Percentiles rank a stretch among this genome's conserved stretches.
These are phyloP conservation scores for Annulohypoxylon moriforme DNA, from an alignment of 495 filamentous ascomycete species.

Conservation along the genomic window DNA sequence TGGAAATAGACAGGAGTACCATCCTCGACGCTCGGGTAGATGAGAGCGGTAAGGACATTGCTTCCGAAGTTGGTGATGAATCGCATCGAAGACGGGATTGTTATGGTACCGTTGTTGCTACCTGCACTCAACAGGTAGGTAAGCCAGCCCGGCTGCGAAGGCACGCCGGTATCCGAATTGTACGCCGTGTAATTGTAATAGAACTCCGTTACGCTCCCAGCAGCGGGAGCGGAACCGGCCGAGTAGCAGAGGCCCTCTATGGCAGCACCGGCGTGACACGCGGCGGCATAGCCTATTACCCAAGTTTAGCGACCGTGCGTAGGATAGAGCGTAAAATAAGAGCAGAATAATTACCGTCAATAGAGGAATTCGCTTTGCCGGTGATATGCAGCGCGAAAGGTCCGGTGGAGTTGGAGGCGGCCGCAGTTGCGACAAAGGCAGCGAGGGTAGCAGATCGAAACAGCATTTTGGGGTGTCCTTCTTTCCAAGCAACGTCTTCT, in stretches of 20 bases:
- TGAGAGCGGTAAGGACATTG: slow-evolving; percentile 21
- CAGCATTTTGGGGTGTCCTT: slow-evolving; percentile 16
- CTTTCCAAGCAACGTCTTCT: background rate
- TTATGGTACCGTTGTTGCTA: slow-evolving; percentile 15
- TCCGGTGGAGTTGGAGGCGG: slow-evolving; percentile 33
- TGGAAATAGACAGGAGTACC: slow-evolving; percentile 20
- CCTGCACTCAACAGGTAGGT: slow-evolving; percentile 20
- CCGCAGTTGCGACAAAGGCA: slow-evolving; percentile 19
- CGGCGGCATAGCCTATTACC: slow-evolving; percentile 34
- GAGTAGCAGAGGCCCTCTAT: slow-evolving; percentile 41
- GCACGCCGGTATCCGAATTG: slow-evolving; percentile 22
- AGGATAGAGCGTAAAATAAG: background rate
- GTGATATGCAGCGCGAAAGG: slow-evolving; percentile 42
- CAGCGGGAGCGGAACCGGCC: slow-evolving; percentile 20
- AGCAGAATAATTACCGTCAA: slow-evolving; percentile 32
- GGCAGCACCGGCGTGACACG: slow-evolving; percentile 40
- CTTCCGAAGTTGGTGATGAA: slow-evolving; percentile 19
- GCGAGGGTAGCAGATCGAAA: slow-evolving; percentile 17
- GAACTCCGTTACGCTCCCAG: slow-evolving; percentile 16
- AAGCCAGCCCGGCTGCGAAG: slow-evolving; percentile 27
- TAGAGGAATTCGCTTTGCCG: slow-evolving; percentile 27
- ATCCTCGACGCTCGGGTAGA: slow-evolving; percentile 22
- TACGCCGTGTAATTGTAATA: slow-evolving; percentile 38
- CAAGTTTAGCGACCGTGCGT: slow-evolving; percentile 3
- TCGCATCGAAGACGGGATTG: slow-evolving; percentile 13